phyloP scores from a whole-genome alignment of 768 basidiomycete genomes.

The Suillus plorans region DNA sequence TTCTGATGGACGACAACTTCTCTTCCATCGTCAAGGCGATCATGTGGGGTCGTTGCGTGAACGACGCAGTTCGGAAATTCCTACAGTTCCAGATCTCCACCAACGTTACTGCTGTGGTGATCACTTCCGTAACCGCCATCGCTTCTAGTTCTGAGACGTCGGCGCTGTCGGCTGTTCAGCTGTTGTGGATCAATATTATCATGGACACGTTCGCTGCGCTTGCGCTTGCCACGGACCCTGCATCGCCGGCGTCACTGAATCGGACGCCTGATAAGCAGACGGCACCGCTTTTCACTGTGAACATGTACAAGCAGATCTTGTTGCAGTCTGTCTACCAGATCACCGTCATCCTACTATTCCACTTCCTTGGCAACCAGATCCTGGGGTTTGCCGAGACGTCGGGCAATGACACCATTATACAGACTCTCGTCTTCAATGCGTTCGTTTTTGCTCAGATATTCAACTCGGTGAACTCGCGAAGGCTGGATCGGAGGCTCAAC shows the following conservation, averaged over 20 bases:
- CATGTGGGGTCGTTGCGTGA: conserved; percentile 99
- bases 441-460: conserved; percentile 98
- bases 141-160: conserved; percentile 74
- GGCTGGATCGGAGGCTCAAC: conserved; percentile 84
- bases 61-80: conserved; percentile 97
- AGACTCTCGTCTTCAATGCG: conserved; percentile 94
- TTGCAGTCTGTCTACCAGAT: conserved; percentile 90
- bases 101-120: conserved; percentile 93
- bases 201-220: conserved; percentile 99
- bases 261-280: conserved; percentile 90
- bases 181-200: conserved; percentile 98
- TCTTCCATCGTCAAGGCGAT: conserved; percentile 95
- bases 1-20: conserved; percentile 98
- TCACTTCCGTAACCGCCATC: conserved; percentile 90
- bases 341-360: conserved; percentile 79
- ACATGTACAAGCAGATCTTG: conserved; percentile 97
- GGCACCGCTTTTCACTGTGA: conserved; percentile 83
- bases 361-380: conserved; percentile 78
- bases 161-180: conserved; percentile 92
- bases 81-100: conserved; percentile 93
- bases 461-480: conserved; percentile 90
- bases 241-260: conserved; percentile 74
- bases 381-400: conserved; percentile 50
- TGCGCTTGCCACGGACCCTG: conserved; percentile 96
- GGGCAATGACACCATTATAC: conserved; percentile 47